Conservation (phyloP, 164 flowering plant genomes). For the Nelumbo lutea region DNA sequence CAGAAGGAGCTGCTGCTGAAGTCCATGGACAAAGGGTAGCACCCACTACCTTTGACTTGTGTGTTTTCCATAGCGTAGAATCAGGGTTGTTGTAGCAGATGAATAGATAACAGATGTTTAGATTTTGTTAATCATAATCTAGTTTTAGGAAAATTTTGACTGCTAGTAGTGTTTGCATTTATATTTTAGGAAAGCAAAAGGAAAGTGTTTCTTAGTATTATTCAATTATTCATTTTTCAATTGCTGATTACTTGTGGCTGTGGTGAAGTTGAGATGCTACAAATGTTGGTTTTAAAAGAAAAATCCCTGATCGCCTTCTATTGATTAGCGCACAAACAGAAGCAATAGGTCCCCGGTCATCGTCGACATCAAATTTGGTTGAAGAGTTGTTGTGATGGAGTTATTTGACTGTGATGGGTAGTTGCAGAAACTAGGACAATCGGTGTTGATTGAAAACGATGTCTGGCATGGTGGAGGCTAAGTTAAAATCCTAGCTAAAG, state of each 20-base stretch:
- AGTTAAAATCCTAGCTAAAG: background rate
- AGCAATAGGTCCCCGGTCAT: no score
- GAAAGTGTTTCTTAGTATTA: background rate
- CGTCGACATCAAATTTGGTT: background rate
- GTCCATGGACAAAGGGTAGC: conserved; percentile 30
- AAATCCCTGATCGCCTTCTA: no score
- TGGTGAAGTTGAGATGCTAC: no score
- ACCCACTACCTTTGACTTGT: background rate
- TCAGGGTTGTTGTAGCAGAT: conserved; percentile 21
- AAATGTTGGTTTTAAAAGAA: no score
- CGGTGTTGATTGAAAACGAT: background rate
- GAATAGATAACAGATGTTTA: conserved; percentile 5
- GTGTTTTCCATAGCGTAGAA: conserved; percentile 1
- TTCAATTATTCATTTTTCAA: background rate
- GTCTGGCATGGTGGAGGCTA: background rate
- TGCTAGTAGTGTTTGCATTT: background rate
- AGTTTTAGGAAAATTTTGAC: background rate
- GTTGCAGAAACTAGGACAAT: background rate
- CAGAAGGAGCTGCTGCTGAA: conserved; percentile 18
- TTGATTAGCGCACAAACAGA: no score
- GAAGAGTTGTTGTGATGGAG: background rate
- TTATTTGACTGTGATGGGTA: background rate
- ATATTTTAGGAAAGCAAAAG: background rate
- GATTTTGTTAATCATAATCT: background rate
- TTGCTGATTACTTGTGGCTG: background rate